Conservation (phyloP, 371 early-diverging fungal genomes). For the Mortierella sp. region DNA sequence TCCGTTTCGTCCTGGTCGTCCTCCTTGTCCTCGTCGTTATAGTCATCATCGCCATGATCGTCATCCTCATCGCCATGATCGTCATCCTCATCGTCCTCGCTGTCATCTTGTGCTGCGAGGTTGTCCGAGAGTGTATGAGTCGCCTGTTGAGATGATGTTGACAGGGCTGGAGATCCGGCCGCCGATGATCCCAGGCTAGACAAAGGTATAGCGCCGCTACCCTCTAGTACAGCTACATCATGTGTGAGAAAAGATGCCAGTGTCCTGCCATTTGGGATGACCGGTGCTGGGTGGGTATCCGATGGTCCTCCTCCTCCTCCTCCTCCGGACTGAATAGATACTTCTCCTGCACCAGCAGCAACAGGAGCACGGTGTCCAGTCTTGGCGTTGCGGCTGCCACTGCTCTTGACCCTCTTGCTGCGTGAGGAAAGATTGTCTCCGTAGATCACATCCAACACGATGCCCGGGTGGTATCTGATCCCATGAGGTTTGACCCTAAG, state of each 20-base stretch:
- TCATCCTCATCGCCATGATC: not conserved
- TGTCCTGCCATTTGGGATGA: not conserved
- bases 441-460: constrained; percentile 38
- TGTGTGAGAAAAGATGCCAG: not conserved
- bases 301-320: not conserved
- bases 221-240: too few relatives aligned
- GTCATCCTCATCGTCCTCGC: not conserved
- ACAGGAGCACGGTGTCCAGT: not conserved
- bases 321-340: not conserved
- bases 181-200: not conserved
- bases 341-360: not conserved
- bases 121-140: not conserved
- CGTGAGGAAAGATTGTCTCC: not conserved
- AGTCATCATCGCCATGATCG: not conserved
- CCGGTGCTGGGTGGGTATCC: not conserved
- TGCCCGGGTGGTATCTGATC: constrained; percentile 34
- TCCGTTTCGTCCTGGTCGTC: not conserved
- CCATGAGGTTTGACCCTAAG: constrained; percentile 47
- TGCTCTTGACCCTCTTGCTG: not conserved
- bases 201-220: not conserved
- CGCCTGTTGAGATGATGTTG: not conserved
- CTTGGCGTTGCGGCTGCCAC: not conserved
- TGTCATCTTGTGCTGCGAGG: not conserved
- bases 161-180: not conserved
- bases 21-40: not conserved